Conservation (phyloP, 768 basidiomycete genomes). For the Hemileccinum impolitum region DNA sequence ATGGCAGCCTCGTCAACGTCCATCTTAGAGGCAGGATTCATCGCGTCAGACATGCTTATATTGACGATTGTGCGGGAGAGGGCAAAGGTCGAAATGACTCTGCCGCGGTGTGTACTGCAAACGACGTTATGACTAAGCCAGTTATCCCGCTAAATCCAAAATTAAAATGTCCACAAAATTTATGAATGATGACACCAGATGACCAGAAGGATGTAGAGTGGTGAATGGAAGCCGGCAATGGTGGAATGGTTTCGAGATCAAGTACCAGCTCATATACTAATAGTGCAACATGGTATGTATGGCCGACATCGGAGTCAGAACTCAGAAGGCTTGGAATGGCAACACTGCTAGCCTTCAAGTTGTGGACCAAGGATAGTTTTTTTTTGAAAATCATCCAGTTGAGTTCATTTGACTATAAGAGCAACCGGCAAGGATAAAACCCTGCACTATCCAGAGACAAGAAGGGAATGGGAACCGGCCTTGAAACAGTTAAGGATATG, state of each 20-base stretch:
- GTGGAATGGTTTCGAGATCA: too few species aligned
- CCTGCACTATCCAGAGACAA: not conserved
- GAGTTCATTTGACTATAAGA: not conserved
- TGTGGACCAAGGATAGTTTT: too few species aligned
- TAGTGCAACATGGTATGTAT: too few species aligned
- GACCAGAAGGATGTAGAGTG: not conserved
- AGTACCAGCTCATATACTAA: too few species aligned
- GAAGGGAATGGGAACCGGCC: not conserved
- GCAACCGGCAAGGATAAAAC: not conserved
- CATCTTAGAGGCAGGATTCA: constrained; percentile 52
- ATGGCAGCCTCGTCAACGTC: constrained; percentile 85
- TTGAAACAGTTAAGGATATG: not conserved
- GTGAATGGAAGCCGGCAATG: too few species aligned
- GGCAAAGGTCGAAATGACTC: constrained; percentile 4
- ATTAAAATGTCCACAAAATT: too few species aligned
- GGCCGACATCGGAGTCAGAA: too few species aligned
- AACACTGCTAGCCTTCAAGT: too few species aligned
- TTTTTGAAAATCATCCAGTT: not conserved
- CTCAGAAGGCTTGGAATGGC: too few species aligned
- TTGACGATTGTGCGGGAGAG: constrained; percentile 3
- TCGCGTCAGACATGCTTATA: constrained; percentile 35
- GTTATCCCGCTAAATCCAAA: too few species aligned
- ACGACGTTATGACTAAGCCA: not conserved
- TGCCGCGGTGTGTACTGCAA: too few species aligned
- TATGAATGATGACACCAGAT: too few species aligned